These are phyloP conservation scores for Scenedesmus sp. DNA, from an alignment of 163 green algal species.

Conservation along the genomic window DNA sequence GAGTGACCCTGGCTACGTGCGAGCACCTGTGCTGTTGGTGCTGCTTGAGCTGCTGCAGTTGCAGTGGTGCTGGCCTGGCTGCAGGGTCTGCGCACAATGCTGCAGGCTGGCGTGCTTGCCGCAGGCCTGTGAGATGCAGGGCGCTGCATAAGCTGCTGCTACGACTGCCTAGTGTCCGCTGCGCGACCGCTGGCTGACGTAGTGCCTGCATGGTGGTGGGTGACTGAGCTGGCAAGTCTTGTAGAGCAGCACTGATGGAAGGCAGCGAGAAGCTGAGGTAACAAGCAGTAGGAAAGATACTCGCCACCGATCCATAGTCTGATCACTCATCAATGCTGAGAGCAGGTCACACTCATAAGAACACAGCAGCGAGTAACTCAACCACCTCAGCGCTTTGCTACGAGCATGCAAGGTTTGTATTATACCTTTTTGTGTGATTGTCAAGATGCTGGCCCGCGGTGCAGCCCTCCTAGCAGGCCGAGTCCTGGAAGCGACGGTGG, in stretches of 20 bases:
- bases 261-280: not conserved
- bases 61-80: not conserved
- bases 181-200: not conserved
- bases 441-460: constrained; percentile 54
- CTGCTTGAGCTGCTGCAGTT: not conserved
- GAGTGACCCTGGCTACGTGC: constrained; percentile 35
- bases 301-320: not conserved
- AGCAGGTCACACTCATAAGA: not conserved
- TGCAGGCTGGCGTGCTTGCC: not conserved
- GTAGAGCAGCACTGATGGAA: not conserved
- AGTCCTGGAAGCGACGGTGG: constrained; percentile 24
- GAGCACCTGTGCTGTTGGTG: not conserved
- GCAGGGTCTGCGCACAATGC: not conserved
- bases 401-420: not conserved
- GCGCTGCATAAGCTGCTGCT: not conserved
- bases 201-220: constrained; percentile 3
- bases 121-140: not conserved
- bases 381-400: not conserved
- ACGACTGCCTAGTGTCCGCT: not conserved
- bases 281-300: not conserved
- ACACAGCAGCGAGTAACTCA: constrained; percentile 10
- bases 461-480: constrained; percentile 34
- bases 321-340: not conserved
- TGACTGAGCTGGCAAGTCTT: not conserved
- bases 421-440: not conserved